Base-by-base conservation (phyloP, 306 rosid species). In the Citrullus mucosospermus region DNA sequence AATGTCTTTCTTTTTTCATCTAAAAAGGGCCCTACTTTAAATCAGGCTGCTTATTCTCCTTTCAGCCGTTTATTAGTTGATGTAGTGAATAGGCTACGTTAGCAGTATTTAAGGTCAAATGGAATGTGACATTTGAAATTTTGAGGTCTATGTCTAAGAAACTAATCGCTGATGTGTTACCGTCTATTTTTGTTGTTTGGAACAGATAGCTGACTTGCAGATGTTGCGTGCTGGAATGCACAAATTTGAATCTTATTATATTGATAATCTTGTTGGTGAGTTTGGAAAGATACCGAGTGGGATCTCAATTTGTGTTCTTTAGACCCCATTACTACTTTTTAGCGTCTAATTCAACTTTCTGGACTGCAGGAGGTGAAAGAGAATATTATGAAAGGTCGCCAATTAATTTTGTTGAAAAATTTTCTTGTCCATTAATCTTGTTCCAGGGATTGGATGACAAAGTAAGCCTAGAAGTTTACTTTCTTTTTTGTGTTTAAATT, bases 371-470 rank as follows among this genome's bases (percentile, higher is more conserved):
- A 66, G 86, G 80, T 78, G 91, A 91, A 55, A 83, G 84, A 82
- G 87, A 78, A 67, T 92, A 38, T 81, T 81, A 79, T 60, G 92
- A 92, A 69, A 89, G 95, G 85, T 90, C 97, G 13, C 98, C 98
- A 0, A 91, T 95, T 81, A 92, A 92, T 84, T 90, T 80, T 61
- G 88, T 88, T 15, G 90, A 90, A 46, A 83, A 90, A 14, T 92
- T 94, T 79, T 92, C 97, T 69, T 92, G 96, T 81, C 97, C 97
- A 34, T 82, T 91, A 79, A 94, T 94, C 58, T 77, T 94, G 61
- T 94, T 94, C 79, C 98, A 94, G 80, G 98, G 98, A 78, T 81
- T 91, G 86, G 97, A 94, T 13, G 98, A 94, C 88, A 94, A 90
- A 88, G 98, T 92, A 79, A 41, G 75, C 75, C 50, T 18, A 65